A percentile compares a stretch with the other conserved stretches of the same genome.
These are phyloP conservation scores for Coemansia sp. DNA, from an alignment of 371 early-diverging fungal species.

Conservation along the genomic window DNA sequence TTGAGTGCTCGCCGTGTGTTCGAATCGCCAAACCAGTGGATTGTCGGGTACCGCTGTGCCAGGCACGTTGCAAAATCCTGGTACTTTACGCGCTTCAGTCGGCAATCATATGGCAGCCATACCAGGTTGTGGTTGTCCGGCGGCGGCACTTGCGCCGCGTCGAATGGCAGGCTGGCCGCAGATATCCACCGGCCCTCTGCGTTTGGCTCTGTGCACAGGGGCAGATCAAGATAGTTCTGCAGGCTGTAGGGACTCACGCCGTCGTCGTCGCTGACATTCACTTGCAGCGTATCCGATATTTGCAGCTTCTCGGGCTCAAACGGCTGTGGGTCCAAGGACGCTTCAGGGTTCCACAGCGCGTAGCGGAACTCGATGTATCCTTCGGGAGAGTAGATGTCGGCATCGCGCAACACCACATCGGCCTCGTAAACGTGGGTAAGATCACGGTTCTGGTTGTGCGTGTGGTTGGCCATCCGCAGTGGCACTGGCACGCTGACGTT, in stretches of 20 bases:
- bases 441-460: slow-evolving; percentile 11
- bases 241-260: slow-evolving; percentile 12
- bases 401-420: slow-evolving; percentile 46
- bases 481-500: slow-evolving; percentile 25
- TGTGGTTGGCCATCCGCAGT: slow-evolving; percentile 9
- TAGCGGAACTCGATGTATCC: slow-evolving; percentile 53
- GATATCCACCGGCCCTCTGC: slow-evolving; percentile 56
- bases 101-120: slow-evolving; percentile 57
- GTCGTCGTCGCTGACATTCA: slow-evolving; percentile 17
- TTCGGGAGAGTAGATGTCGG: slow-evolving; percentile 46
- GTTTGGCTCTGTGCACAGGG: slow-evolving; percentile 51
- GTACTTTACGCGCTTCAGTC: slow-evolving; percentile 51
- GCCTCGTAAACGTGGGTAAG: slow-evolving; percentile 56
- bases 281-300: slow-evolving; percentile 24
- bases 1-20: slow-evolving; percentile 57
- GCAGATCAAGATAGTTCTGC: slow-evolving; percentile 47
- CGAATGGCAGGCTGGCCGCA: slow-evolving; percentile 12
- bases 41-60: slow-evolving; percentile 36
- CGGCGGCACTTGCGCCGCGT: slow-evolving; percentile 8
- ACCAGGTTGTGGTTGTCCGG: slow-evolving; percentile 42
- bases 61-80: slow-evolving; percentile 51
- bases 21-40: slow-evolving; percentile 58
- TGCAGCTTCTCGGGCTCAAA: slow-evolving; percentile 47
- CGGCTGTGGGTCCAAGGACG: slow-evolving; percentile 46
- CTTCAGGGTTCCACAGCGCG: slow-evolving; percentile 56